Evolutionary conservation across 768 basidiomycete genomes (phyloP), one percentile per base, ranked within the genome.

Genomic region (Psilocybe cyanescens): DNA sequence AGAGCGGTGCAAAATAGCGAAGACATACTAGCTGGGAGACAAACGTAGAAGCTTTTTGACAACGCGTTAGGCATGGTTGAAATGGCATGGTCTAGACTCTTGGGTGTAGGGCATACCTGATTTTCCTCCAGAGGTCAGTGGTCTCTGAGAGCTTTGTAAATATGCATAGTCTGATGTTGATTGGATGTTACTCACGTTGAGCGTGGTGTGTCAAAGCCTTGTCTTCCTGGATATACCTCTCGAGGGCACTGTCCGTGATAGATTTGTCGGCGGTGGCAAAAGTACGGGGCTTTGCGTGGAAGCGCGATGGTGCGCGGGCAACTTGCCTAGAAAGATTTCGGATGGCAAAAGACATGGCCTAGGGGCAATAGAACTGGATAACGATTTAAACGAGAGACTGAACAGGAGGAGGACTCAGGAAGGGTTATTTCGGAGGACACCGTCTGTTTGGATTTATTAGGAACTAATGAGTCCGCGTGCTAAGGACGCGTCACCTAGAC

Each of bases 41-140:
- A 92, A 62, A 87, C 87, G 66, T 83, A 94, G 79, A 82, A 85
- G 75, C 93, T 94, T 64, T 24, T 49, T 46, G 66, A 76, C 77
- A 37, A 39, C 52, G 31, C 31, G 48, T 72, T 49, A 65, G 52
- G 49, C 33, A 57, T 28, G 66, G 52, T 47, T 67, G 62, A 12
- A 35, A 44, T 44, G 41, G 41, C 41, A 49, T 29, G 39, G 30
- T 44, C 31, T 44, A 19, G 31, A 19, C n/a, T 41, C 17, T 6
- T n/a, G 11, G 16, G 31, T 55, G 2, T 11, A 2, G 30, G 29
- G 71, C 83, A 53, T 71, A 90, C 92, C 90, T 91, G 74, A 95
- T 91, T 79, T 88, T 93, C 71, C 91, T 87, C 93, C 93, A 95
- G 65, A 95, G 85, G 58, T 88, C 81, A 54, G 89, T 78, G 30